Evolutionary conservation across 83 land plant species (phyloP).

Genomic region (Picea engelmannii): DNA sequence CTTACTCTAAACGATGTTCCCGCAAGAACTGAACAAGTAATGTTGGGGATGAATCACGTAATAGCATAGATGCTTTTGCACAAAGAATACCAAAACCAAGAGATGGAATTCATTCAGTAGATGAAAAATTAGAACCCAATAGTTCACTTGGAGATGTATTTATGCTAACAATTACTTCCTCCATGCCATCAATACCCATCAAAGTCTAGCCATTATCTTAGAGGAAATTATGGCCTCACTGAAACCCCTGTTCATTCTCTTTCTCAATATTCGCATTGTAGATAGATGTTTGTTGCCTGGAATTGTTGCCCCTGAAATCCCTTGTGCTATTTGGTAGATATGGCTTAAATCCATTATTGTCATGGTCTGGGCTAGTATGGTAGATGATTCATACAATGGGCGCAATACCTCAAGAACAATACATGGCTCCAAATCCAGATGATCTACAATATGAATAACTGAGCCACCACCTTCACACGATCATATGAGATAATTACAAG

Average conservation of each 20-base stretch:
- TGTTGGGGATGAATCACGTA: constrained; percentile 72
- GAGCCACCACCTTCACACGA: constrained; percentile 97
- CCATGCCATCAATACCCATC: constrained; percentile 73
- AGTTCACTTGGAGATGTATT: constrained; percentile 64
- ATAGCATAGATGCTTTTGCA: constrained; percentile 91
- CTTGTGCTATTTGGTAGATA: too few species aligned
- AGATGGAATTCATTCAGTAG: constrained; percentile 44
- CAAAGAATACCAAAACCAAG: constrained; percentile 63
- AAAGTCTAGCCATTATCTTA: constrained; percentile 78
- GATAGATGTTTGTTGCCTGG: too few species aligned
- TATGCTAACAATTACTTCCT: constrained; percentile 66
- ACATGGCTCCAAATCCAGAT: constrained; percentile 84
- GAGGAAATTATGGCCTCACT: constrained; percentile 68
- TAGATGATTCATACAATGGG: constrained; percentile 68
- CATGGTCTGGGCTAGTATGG: constrained; percentile 55
- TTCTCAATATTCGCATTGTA: too few species aligned
- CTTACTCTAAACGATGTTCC: constrained; percentile 93
- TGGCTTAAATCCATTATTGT: constrained; percentile 35
- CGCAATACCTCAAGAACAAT: constrained; percentile 66
- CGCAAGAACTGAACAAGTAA: constrained; percentile 73
- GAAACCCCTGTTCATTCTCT: neutral
- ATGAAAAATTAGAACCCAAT: constrained; percentile 40
- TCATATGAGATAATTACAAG: constrained; percentile 82
- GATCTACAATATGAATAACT: constrained; percentile 82
- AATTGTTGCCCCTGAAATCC: too few species aligned